Percentiles rank a stretch among this genome's conserved stretches.
Evolutionary conservation across 148 eudicot genomes (phyloP).

Genomic region (Camellia japonica): DNA sequence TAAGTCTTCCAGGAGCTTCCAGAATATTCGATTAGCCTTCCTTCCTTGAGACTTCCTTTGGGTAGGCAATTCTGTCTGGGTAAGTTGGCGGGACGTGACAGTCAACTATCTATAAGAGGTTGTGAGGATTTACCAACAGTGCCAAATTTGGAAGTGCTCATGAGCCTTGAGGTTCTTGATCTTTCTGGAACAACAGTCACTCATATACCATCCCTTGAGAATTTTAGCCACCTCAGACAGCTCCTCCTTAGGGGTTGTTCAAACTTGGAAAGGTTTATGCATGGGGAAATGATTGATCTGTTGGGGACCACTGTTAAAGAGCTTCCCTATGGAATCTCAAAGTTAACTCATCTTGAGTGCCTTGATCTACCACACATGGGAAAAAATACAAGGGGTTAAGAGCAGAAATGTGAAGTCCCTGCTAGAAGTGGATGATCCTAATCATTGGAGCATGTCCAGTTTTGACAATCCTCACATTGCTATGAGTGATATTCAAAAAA

Average conservation of each 20-base stretch:
- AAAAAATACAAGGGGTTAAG: constrained; percentile 1
- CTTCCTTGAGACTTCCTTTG: too few relatives aligned
- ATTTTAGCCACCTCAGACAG: constrained; percentile 12
- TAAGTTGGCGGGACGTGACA: too few relatives aligned
- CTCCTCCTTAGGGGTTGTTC: constrained; percentile 26
- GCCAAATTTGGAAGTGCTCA: constrained; percentile 18
- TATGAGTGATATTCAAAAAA: constrained; percentile 13
- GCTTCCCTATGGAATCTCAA: constrained; percentile 28
- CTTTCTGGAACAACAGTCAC: constrained; percentile 27
- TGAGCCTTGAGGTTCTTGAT: constrained; percentile 29
- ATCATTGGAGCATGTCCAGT: constrained; percentile 21
- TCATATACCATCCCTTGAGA: background rate
- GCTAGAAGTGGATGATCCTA: background rate
- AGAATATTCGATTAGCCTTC: too few relatives aligned
- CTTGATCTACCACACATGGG: constrained; percentile 22
- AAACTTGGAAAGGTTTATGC: background rate
- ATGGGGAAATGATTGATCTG: background rate
- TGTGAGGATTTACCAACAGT: constrained; percentile 14
- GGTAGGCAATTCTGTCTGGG: too few relatives aligned
- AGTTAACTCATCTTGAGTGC: constrained; percentile 21
- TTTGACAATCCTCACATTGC: constrained; percentile 13
- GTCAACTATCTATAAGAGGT: constrained; percentile 16
- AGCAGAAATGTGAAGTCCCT: background rate
- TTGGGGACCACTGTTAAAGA: background rate
- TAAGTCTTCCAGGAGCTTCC: too few relatives aligned